Evolutionary conservation across 192 early-diverging fungal genomes (phyloP).

Genomic region (Dispira simplex): DNA sequence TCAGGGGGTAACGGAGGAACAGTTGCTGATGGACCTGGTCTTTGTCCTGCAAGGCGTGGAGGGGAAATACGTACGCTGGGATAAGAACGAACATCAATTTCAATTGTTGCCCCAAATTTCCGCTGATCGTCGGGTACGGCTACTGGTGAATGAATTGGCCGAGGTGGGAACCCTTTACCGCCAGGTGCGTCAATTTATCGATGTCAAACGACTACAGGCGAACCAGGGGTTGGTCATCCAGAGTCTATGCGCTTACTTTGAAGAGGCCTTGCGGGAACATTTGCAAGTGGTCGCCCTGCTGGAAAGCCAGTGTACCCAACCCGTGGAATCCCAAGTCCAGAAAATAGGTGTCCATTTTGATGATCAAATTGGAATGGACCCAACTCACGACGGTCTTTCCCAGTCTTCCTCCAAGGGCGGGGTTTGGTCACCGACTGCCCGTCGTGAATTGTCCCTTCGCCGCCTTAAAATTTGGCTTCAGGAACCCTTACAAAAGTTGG

Average conservation of each 20-base stretch:
- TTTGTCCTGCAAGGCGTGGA: conserved; percentile 92
- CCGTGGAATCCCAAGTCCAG: conserved; percentile 27
- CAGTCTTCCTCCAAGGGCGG: conserved; percentile 11
- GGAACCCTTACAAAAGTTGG: conserved; percentile 58
- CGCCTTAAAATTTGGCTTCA: conserved; percentile 75
- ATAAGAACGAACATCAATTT: conserved; percentile 30
- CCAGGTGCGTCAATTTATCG: conserved; percentile 40
- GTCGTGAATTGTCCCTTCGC: conserved; percentile 58
- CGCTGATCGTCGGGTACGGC: conserved; percentile 37
- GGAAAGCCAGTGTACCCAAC: conserved; percentile 38
- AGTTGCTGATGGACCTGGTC: conserved; percentile 68
- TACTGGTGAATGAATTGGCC: conserved; percentile 44
- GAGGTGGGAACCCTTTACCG: conserved; percentile 72
- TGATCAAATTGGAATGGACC: no score
- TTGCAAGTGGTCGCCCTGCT: conserved; percentile 74
- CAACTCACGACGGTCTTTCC: not conserved
- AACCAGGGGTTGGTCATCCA: conserved; percentile 26
- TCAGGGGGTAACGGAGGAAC: conserved; percentile 36
- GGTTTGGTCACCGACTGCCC: conserved; percentile 22
- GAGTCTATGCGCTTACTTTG: conserved; percentile 68
- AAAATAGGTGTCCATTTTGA: not conserved
- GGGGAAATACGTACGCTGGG: conserved; percentile 64
- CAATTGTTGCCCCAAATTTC: conserved; percentile 33
- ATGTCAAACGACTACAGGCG: conserved; percentile 15
- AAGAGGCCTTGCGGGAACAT: conserved; percentile 68